Base-by-base conservation (phyloP, 257 asterid genomes). In the Solanum chmielewskii region DNA sequence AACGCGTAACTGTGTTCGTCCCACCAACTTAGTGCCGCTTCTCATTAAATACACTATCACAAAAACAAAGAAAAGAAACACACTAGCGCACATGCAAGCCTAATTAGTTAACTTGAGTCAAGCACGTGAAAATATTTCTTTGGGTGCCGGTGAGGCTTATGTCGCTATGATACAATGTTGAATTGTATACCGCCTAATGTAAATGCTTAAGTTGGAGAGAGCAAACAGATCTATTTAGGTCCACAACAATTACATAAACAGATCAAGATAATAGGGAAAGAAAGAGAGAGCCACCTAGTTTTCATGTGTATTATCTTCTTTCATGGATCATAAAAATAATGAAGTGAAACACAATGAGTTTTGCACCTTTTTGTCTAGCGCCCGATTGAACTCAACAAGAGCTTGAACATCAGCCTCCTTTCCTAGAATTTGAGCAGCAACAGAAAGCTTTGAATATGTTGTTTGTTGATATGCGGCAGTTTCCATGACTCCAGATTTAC, bases 371-470 rank as follows among this genome's bases (percentile, higher is more conserved):
- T 95, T 95, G 71, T 97, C 98, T 56, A 97, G 98, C 47, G 96
- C 95, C 89, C 98, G 93, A 84, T 93, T 93, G 87, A 97, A 90
- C 86, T 94, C 92, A 27, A 95, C 93, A 85, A 97, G 95, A 88
- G 97, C 99, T 90, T 90, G 95, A 71, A 93, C 90, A 92, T 95
- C 99, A 81, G 98, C 99, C 90, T 95, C 99, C 90, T 92, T 97
- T n/a, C 97, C 94, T 76, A 92, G 98, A 88, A 89, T 88, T 89
- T 92, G 95, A 88, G 92, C 92, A 66, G 87, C 84, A 68, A 89
- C 60, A 89, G 85, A 31, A 84, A 90, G 89, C 89, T 91, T 94
- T 45, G 92, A 85, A 91, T 90, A 82, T 74, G 93, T 62, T n/a
- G 70, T 84, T 73, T 90, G 93, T 35, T 90, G 96, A 86, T 88